These are phyloP conservation scores for Aureobasidium sp. DNA, from an alignment of 2,329 filamentous ascomycete species.

Conservation along the genomic window DNA sequence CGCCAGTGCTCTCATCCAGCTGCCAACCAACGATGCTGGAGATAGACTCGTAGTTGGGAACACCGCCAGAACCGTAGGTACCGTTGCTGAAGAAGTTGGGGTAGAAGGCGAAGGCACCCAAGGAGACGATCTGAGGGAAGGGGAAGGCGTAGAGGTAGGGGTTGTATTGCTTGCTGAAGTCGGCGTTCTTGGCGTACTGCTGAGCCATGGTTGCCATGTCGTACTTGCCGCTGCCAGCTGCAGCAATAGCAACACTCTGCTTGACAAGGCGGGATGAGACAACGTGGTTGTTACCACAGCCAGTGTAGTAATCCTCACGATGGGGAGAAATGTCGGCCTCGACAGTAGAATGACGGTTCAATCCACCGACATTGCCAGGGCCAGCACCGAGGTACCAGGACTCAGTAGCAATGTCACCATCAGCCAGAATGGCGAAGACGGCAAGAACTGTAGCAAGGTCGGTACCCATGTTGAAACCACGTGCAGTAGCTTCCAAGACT, in stretches of 20 bases:
- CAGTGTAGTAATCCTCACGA: conserved; percentile 31
- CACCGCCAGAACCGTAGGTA: conserved; percentile 30
- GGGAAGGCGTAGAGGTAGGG: conserved; percentile 30
- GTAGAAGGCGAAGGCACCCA: conserved; percentile 27
- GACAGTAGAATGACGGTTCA: conserved; percentile 27
- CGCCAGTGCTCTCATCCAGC: conserved; percentile 21
- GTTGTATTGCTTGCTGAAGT: conserved; percentile 23
- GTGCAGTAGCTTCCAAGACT: conserved; percentile 27
- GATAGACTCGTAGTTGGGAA: conserved; percentile 29
- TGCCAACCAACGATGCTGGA: conserved; percentile 25
- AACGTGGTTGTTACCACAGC: conserved; percentile 28
- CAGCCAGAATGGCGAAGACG: conserved; percentile 26
- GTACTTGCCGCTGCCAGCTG: conserved; percentile 22
- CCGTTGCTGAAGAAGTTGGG: conserved; percentile 31
- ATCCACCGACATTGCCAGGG: conserved; percentile 21
- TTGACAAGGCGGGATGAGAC: conserved; percentile 26
- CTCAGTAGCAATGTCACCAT: conserved; percentile 24
- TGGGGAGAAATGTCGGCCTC: conserved; percentile 28
- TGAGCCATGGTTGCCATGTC: conserved; percentile 23
- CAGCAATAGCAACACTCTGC: conserved; percentile 24
- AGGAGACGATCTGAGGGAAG: conserved; percentile 27
- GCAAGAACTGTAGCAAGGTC: conserved; percentile 33
- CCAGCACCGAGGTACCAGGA: conserved; percentile 24
- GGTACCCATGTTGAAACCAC: conserved; percentile 33
- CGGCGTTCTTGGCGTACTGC: conserved; percentile 19